Evolutionary conservation across 306 rosid genomes (phyloP).

Genomic region (Trichosanthes cucumerina): DNA sequence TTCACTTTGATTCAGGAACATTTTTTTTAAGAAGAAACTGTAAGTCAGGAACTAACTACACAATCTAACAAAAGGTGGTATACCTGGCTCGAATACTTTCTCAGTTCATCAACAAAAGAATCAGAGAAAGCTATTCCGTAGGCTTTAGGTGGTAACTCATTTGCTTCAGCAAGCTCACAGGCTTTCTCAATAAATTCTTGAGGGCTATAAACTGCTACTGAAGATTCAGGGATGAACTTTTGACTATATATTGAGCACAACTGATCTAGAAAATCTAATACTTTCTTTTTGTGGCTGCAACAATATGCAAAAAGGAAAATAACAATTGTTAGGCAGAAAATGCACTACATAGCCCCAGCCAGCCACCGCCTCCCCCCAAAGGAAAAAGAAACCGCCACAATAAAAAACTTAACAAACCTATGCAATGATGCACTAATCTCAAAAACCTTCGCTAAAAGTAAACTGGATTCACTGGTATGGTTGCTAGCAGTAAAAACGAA

Average conservation of each 20-base stretch:
- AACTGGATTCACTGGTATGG: constrained; percentile 35
- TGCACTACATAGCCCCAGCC: neutral
- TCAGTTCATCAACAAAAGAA: constrained; percentile 45
- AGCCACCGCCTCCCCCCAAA: neutral
- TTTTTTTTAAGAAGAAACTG: neutral
- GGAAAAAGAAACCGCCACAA: neutral
- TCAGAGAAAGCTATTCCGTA: constrained; percentile 40
- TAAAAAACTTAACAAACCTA: constrained; percentile 44
- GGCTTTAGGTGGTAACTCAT: constrained; percentile 59
- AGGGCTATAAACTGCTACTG: constrained; percentile 31
- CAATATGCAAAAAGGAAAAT: constrained; percentile 14
- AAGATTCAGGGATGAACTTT: constrained; percentile 33
- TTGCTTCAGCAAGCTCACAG: constrained; percentile 69
- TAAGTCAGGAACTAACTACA: neutral
- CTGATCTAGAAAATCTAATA: constrained; percentile 60
- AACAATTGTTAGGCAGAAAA: neutral
- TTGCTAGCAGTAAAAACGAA: constrained; percentile 52
- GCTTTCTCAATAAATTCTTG: constrained; percentile 49
- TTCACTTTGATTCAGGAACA: neutral
- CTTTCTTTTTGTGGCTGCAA: constrained; percentile 74
- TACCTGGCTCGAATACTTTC: constrained; percentile 57
- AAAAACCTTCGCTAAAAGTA: constrained; percentile 59
- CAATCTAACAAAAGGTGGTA: constrained; percentile 9
- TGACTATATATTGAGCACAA: constrained; percentile 58
- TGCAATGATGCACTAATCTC: constrained; percentile 55